These are phyloP conservation scores for Haplographium delicatum DNA, from an alignment of 495 filamentous ascomycete species.

Conservation along the genomic window DNA sequence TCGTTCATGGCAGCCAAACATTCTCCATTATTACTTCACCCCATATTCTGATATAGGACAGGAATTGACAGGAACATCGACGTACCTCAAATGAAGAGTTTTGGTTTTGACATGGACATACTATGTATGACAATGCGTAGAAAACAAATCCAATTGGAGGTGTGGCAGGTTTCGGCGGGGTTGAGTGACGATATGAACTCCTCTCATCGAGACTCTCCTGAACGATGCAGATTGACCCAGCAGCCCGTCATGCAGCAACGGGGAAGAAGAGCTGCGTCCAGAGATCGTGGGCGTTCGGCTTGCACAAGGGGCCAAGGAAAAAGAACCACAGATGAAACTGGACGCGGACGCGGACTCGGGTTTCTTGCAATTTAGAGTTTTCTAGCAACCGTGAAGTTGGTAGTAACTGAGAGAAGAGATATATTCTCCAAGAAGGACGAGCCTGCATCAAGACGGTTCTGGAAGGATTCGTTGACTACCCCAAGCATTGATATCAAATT, in stretches of 20 bases:
- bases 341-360: no score
- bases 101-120: slow-evolving; percentile 12
- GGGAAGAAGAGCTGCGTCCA: slow-evolving; percentile 18
- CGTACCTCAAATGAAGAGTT: slow-evolving; percentile 1
- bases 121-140: slow-evolving; percentile 8
- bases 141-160: slow-evolving; percentile 4
- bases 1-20: no score
- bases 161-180: neutral
- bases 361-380: no score
- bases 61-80: neutral
- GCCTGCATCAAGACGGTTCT: neutral
- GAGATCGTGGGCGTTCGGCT: no score
- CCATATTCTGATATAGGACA: slow-evolving; percentile 7
- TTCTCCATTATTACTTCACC: no score
- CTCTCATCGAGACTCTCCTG: slow-evolving; percentile 14
- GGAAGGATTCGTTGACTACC: neutral
- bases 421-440: neutral
- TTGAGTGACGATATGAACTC: neutral
- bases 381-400: neutral
- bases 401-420: neutral
- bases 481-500: slow-evolving; percentile 10
- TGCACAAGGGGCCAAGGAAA: no score
- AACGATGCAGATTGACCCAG: slow-evolving; percentile 12
- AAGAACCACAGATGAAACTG: no score
- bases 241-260: slow-evolving; percentile 15